Evolutionary conservation across 2,329 filamentous ascomycete genomes (phyloP), one percentile per base, ranked within the genome.

Genomic region (Diaporthe humulicola): DNA sequence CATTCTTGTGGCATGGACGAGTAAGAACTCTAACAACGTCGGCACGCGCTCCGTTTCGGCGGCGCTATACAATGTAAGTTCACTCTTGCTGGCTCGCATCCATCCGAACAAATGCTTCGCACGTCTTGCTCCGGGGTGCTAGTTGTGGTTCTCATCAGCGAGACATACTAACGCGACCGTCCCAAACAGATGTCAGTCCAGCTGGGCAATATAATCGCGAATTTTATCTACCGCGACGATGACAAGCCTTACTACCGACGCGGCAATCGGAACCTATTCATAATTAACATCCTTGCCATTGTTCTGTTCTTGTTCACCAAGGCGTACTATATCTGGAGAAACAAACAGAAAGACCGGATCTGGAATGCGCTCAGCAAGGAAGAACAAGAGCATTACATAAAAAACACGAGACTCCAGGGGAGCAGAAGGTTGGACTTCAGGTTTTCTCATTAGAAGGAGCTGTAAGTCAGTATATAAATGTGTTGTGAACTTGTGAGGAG

Each of bases 21-120:
- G 88, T 4, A 86, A 87, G 72, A 93, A 93, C 77, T 87, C 89
- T 0, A 90, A 90, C 73, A 88, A 87, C 28, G 91, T 92, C 5
- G 85, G 90, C 30, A 90, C 90, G 2, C 83, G 91, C 7, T 88
- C 90, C 7, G 88, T 93, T 3, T 88, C 89, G 0, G 87, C 89
- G 0, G 90, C 89, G 0, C 78, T 91, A 10, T 92, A 92, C 80
- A 92, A 92, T 76, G 83, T 85, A 77, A 77, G 81, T 77, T 33
- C 10, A 42, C n/a, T 28, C 14, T 17, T 3, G 4, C 4, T 8
- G 0, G 19, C 22, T 22, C 2, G 17, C 9, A 17, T 0, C 9
- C n/a, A 15, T 12, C 5, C 19, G 8, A n/a, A 12, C 0, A 4
- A 42, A 7, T 17, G 38, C 52, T 67, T 73, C 6, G 54, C 54